Base-by-base conservation (phyloP, 768 basidiomycete genomes). In the Termitomyces sp. region DNA sequence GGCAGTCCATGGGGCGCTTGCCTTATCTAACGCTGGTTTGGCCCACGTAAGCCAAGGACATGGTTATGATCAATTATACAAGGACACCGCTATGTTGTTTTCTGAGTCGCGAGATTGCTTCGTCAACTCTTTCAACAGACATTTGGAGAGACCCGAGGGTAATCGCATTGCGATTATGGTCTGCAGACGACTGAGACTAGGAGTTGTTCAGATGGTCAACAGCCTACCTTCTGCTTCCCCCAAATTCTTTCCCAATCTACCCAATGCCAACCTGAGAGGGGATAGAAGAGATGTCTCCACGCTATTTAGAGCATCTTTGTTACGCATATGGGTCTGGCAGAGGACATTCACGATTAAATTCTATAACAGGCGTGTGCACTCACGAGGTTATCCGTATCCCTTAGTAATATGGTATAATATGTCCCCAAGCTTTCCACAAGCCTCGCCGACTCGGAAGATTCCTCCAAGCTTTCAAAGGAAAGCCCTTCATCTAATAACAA, bases 351-450 rank as follows among this genome's bases (percentile, higher is more conserved):
- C 20, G n/a, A 53, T 26, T 36, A 41, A 1, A 44, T 41, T 20
- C 12, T 49, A 55, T 45, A 37, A 13, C 12, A 15, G 16, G 50
- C 5, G 20, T 44, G 28, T 22, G 16, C 28, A 20, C 42, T 22
- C 49, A 88, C 90, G 65, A 68, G 67, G 65, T 91, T 92, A 5
- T 69, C 60, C 9, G 60, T 65, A 66, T 92, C 90, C 60, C 87
- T 72, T 46, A 73, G 68, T 8, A 90, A 64, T 18, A 90, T 72
- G 34, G 87, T 75, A 61, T 87, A 90, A 65, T 86, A 88, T 51
- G 91, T 76, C 18, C 82, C 81, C 5, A 92, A 71, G 60, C 81
- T 84, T 60, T 90, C 88, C 0, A 80, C 76, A 24, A 92, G 72
- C 42, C 90, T 75, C 22, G 77, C 63, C n/a, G 83, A 73, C 63